Conservation (phyloP, 208 protist species). For the Sergeia podlipaevii region DNA sequence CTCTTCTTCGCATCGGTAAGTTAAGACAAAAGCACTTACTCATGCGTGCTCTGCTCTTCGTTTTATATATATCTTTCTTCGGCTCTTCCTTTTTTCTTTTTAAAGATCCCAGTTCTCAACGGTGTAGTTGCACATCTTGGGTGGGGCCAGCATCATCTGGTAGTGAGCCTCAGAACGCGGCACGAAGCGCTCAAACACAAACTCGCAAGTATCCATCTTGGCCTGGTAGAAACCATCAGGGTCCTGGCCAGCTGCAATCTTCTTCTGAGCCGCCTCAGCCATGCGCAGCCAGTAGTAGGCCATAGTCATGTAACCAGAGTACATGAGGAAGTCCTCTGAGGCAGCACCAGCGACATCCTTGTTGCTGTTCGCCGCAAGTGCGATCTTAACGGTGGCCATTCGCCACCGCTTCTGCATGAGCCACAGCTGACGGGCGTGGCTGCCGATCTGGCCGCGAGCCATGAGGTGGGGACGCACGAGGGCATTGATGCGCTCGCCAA, state of each 20-base stretch:
- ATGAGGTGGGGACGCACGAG: slow-evolving; percentile 30
- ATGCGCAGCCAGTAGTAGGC: slow-evolving; percentile 88
- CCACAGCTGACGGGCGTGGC: slow-evolving; percentile 38
- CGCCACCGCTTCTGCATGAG: slow-evolving; percentile 67
- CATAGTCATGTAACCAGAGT: slow-evolving; percentile 73
- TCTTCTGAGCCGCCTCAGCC: slow-evolving; percentile 62
- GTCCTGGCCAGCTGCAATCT: slow-evolving; percentile 48
- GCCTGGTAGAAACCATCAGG: slow-evolving; percentile 76
- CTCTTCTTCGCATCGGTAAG: no score
- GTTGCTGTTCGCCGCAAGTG: slow-evolving; percentile 33
- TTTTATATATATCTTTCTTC: no score
- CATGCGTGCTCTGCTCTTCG: no score
- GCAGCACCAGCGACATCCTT: slow-evolving; percentile 35
- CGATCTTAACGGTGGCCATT: slow-evolving; percentile 45
- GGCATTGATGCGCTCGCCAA: slow-evolving; percentile 34
- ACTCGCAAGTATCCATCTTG: slow-evolving; percentile 77
- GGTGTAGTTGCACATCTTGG: slow-evolving; percentile 36
- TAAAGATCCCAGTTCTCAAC: slow-evolving; percentile 52
- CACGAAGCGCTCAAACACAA: slow-evolving; percentile 69
- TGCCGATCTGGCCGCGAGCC: slow-evolving; percentile 28
- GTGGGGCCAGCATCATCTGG: slow-evolving; percentile 43
- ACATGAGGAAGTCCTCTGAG: slow-evolving; percentile 80
- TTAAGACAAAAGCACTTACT: no score
- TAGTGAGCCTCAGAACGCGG: slow-evolving; percentile 52
- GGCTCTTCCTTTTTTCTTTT: no score